A percentile compares a stretch with the other conserved stretches of the same genome.
Evolutionary conservation across 2,329 filamentous ascomycete species (phyloP).

Genomic region (Aulographum hederae): DNA sequence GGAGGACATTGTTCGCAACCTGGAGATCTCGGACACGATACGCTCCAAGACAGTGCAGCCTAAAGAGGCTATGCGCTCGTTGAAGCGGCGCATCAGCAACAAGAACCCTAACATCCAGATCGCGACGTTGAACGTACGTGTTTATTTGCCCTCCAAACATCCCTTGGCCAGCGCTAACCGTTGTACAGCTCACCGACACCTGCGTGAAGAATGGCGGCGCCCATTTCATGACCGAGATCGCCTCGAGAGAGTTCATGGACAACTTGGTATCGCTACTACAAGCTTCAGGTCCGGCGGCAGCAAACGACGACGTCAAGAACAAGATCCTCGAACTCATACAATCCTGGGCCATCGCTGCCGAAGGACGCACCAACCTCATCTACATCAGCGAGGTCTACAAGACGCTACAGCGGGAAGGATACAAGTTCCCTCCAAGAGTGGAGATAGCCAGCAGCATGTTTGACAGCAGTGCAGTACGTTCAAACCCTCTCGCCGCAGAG

Average conservation of each 20-base stretch:
- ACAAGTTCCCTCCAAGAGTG: constrained; percentile 70
- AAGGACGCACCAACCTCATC: constrained; percentile 61
- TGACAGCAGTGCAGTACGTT: constrained; percentile 84
- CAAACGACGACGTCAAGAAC: constrained; percentile 69
- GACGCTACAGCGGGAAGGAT: constrained; percentile 66
- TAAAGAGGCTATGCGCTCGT: constrained; percentile 91
- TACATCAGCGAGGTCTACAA: constrained; percentile 85
- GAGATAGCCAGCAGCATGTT: constrained; percentile 93
- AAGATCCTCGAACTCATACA: constrained; percentile 93
- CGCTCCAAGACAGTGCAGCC: constrained; percentile 93
- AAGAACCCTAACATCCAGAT: constrained; percentile 96
- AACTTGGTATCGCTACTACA: constrained; percentile 82
- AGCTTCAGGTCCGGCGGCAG: constrained; percentile 50
- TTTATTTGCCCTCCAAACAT: neutral
- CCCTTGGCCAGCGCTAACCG: neutral
- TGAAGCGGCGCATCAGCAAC: constrained; percentile 88
- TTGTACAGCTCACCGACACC: constrained; percentile 67
- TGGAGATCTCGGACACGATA: constrained; percentile 96
- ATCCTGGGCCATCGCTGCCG: constrained; percentile 77
- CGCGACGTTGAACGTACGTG: constrained; percentile 71
- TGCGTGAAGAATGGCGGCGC: constrained; percentile 96
- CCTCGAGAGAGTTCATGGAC: constrained; percentile 96
- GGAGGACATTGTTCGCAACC: constrained; percentile 90
- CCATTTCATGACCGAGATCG: constrained; percentile 89
- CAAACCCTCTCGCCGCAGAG: too few species aligned